Evolutionary conservation across 306 rosid species (phyloP), one percentile per base, ranked within the genome.

Genomic region (Echinosophora koreensis): DNA sequence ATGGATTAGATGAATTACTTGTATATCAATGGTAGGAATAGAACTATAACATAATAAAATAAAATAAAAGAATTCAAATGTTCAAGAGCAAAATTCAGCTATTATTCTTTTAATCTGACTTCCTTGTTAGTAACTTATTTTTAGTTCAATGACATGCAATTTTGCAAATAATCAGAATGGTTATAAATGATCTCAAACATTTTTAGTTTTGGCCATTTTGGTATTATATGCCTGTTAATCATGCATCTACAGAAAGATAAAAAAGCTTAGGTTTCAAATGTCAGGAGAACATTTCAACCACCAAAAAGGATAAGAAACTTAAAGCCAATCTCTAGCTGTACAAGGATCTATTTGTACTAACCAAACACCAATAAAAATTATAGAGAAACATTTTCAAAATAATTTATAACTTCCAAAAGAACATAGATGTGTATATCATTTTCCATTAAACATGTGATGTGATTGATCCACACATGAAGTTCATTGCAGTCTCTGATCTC

Each of bases 371-470:
- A 15, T 57, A 5, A 57, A 22, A 5, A 55, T 8, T 9, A 2
- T 15, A 68, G 5, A 13, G 18, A 32, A 38, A 16, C 7, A 9
- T 17, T 65, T 64, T 9, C 37, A 10, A 41, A 65, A 2, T 41
- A 65, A 17, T 4, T 65, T 39, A 16, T 18, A 47, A 47, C 57
- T 49, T 16, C 44, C 42, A 28, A 28, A 0, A 30, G 22, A 68
- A 50, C 12, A 38, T 71, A 55, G 49, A 14, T 71, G 39, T 1
- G 4, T 10, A 6, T 38, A 49, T 7, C 5, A 16, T 34, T 13
- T 35, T 22, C 37, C 30, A 58, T 62, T 50, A 63, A 35, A 14
- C 38, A 52, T 37, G 71, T 65, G 56, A 52, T 37, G 71, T 65
- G 56, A 54, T 44, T 60, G 70, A 46, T 41, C 57, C 3, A 62